Conservation (phyloP, 2,329 filamentous ascomycete species). For the Paracamarosporium sp. region DNA sequence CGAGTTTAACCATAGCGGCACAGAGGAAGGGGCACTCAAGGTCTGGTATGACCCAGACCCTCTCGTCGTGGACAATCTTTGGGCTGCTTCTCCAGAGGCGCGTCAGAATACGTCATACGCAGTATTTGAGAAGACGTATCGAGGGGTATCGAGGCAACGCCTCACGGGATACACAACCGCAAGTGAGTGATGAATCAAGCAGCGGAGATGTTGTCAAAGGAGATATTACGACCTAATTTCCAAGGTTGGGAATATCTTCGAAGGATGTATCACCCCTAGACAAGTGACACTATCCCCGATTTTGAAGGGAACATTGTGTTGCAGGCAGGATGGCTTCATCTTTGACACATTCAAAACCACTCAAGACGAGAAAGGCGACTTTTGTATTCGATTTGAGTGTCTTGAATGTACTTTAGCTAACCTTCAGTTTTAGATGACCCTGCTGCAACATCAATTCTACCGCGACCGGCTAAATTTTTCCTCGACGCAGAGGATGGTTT, state of each 20-base stretch:
- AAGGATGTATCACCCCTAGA: too few species aligned
- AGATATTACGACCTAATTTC: too few species aligned
- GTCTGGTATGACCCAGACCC: background rate
- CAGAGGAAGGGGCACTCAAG: background rate
- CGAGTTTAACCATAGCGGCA: background rate
- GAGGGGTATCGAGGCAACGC: background rate
- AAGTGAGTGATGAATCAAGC: background rate
- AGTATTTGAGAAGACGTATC: background rate
- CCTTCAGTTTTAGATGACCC: slow-evolving; percentile 3
- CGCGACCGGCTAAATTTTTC: background rate
- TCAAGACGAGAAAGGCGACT: too few species aligned
- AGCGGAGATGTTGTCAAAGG: too few species aligned
- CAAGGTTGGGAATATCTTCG: too few species aligned
- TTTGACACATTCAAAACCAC: too few species aligned
- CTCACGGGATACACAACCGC: background rate
- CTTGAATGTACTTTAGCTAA: background rate
- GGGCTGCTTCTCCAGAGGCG: background rate
- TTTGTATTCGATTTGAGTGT: too few species aligned
- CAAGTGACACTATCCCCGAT: too few species aligned
- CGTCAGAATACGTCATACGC: background rate
- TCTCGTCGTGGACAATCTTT: background rate
- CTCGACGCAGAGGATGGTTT: slow-evolving; percentile 1
- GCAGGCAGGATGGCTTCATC: too few species aligned
- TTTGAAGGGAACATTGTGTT: too few species aligned
- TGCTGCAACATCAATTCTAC: background rate